phyloP scores from a whole-genome alignment of 805 yeast genomes.

The Candida stauntonica region DNA sequence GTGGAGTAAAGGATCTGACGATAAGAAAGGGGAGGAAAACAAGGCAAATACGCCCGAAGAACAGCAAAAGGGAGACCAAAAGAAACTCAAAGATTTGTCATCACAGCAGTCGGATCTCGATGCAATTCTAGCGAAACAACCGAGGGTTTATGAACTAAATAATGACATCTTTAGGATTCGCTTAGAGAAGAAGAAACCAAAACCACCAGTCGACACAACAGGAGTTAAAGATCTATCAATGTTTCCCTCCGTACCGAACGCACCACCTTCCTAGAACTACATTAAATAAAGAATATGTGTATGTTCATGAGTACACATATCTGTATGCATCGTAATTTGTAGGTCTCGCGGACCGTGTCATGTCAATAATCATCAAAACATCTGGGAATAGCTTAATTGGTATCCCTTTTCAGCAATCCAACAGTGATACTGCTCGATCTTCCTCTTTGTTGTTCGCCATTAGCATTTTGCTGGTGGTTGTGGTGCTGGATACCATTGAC shows the following conservation, averaged over 20 bases:
- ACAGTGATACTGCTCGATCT: slow-evolving; percentile 27
- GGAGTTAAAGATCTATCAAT: slow-evolving; percentile 21
- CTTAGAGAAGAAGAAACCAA: slow-evolving; percentile 26
- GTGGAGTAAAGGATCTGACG: slow-evolving; percentile 11
- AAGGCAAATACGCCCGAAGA: slow-evolving; percentile 13
- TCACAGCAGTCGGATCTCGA: slow-evolving; percentile 9
- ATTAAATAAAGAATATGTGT: neutral
- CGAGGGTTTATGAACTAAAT: slow-evolving; percentile 35
- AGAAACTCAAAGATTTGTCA: slow-evolving; percentile 14
- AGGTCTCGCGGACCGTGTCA: no score
- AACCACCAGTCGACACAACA: slow-evolving; percentile 24
- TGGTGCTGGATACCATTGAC: slow-evolving; percentile 32
- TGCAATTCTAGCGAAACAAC: slow-evolving; percentile 27
- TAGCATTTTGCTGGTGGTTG: neutral
- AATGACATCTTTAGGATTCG: slow-evolving; percentile 38
- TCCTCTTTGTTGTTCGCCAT: slow-evolving; percentile 7
- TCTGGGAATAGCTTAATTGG: neutral
- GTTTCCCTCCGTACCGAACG: slow-evolving; percentile 33
- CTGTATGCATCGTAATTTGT: no score
- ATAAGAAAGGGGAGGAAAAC: slow-evolving; percentile 14
- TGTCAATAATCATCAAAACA: neutral
- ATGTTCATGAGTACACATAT: neutral
- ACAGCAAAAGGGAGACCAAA: slow-evolving; percentile 16
- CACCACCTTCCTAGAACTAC: neutral
- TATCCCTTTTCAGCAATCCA: slow-evolving; percentile 13